These are phyloP conservation scores for Kurtzmaniella natalensis DNA, from an alignment of 1,139 yeast species.

Conservation along the genomic window DNA sequence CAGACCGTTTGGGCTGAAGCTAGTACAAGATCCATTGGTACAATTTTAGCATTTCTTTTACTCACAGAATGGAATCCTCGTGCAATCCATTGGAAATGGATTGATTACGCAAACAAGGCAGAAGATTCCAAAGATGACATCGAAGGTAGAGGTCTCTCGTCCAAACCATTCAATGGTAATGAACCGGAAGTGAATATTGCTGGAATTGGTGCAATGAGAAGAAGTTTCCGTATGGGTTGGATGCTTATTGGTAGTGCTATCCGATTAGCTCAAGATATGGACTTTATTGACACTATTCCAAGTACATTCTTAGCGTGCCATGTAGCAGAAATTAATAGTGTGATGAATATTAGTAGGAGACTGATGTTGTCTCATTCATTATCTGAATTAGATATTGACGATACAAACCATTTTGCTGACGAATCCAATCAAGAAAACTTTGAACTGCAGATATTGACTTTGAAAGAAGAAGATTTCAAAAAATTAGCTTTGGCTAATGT, in stretches of 20 bases:
- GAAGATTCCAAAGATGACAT: slow-evolving; percentile 26
- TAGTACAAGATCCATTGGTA: slow-evolving; percentile 80
- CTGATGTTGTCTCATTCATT: slow-evolving; percentile 67
- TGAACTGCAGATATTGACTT: slow-evolving; percentile 27
- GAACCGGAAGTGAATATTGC: slow-evolving; percentile 49
- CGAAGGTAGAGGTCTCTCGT: slow-evolving; percentile 8
- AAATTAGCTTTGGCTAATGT: slow-evolving; percentile 18
- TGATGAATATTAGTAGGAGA: slow-evolving; percentile 65
- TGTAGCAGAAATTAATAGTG: slow-evolving; percentile 72
- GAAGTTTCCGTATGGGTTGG: slow-evolving; percentile 92
- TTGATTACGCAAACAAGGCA: slow-evolving; percentile 74
- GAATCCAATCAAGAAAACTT: slow-evolving; percentile 27
- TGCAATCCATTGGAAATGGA: slow-evolving; percentile 86
- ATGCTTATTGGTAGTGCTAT: slow-evolving; percentile 87
- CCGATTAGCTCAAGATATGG: slow-evolving; percentile 83
- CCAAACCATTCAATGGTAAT: slow-evolving; percentile 6
- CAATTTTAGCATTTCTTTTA: slow-evolving; percentile 77
- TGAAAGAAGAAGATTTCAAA: slow-evolving; percentile 37
- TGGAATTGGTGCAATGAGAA: slow-evolving; percentile 79
- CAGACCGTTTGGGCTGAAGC: slow-evolving; percentile 96
- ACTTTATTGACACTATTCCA: slow-evolving; percentile 68
- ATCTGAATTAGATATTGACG: slow-evolving; percentile 57
- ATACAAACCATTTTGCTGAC: slow-evolving; percentile 34
- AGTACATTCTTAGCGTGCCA: slow-evolving; percentile 80
- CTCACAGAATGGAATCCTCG: slow-evolving; percentile 95